Evolutionary conservation across 139 green algal genomes (phyloP).

Genomic region (Chlorella ohadii): DNA sequence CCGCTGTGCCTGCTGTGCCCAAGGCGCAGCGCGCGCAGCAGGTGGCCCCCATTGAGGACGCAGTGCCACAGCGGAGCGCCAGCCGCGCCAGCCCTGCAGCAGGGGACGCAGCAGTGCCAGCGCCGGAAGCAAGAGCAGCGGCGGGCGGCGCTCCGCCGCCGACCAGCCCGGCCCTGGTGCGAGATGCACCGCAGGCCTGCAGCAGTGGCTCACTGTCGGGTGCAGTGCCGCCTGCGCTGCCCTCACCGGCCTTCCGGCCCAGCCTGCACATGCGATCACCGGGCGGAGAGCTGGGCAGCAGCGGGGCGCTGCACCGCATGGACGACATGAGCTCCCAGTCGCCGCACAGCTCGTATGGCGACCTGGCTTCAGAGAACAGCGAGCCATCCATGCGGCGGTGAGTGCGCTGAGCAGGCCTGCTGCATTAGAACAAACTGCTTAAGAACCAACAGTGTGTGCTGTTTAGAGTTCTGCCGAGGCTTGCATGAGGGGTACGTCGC

Average conservation of each 20-base stretch:
- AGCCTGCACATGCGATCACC: no score
- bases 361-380: not conserved
- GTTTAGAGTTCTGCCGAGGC: no score
- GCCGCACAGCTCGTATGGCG: conserved; percentile 14
- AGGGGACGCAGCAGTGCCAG: not conserved
- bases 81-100: not conserved
- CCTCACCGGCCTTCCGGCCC: not conserved
- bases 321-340: not conserved
- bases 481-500: no score
- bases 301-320: not conserved
- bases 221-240: not conserved
- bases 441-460: no score
- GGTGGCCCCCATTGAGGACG: not conserved
- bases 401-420: no score
- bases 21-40: not conserved
- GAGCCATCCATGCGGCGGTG: conserved; percentile 4
- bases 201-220: not conserved
- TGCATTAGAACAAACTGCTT: no score
- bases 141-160: not conserved
- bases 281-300: not conserved
- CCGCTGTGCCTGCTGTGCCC: not conserved
- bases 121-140: not conserved
- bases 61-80: no score
- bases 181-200: not conserved
- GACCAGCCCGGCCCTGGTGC: not conserved